These are phyloP conservation scores for Polytrichum formosum DNA, from an alignment of 225 moss, liverwort and hornwort genomes.

Conservation along the genomic window DNA sequence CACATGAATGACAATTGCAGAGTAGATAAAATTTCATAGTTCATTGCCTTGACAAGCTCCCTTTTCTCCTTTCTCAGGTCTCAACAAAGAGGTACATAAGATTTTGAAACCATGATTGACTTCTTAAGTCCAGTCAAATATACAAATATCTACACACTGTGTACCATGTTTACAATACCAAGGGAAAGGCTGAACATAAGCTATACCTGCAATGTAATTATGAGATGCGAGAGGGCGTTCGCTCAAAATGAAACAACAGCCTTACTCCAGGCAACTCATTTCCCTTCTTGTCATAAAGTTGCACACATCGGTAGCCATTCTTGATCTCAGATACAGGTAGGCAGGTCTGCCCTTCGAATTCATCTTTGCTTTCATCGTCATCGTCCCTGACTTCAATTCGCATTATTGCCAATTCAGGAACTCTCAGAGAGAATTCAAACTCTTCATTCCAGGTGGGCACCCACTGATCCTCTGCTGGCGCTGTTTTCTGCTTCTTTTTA, in stretches of 20 bases:
- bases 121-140: too few relatives aligned
- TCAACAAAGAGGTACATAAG: too few relatives aligned
- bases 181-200: too few relatives aligned
- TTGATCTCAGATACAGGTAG: slow-evolving; percentile 68
- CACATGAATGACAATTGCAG: too few relatives aligned
- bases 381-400: slow-evolving; percentile 83
- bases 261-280: slow-evolving; percentile 39
- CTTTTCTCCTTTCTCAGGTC: too few relatives aligned
- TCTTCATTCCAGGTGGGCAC: slow-evolving; percentile 67
- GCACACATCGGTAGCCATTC: slow-evolving; percentile 61
- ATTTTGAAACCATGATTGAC: too few relatives aligned
- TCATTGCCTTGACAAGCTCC: too few relatives aligned
- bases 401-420: slow-evolving; percentile 75
- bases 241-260: slow-evolving; percentile 63
- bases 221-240: background rate
- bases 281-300: slow-evolving; percentile 65
- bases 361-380: slow-evolving; percentile 66
- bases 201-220: too few relatives aligned
- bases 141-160: too few relatives aligned
- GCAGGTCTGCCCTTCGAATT: slow-evolving; percentile 85
- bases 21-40: too few relatives aligned
- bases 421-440: slow-evolving; percentile 44
- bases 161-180: too few relatives aligned
- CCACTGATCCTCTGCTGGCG: slow-evolving; percentile 55
- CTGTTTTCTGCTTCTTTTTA: slow-evolving; percentile 54